A percentile compares a stretch with the other conserved stretches of the same genome.
Evolutionary conservation across 2,329 filamentous ascomycete species (phyloP).

Genomic region (Bimuria novae-zelandiae): DNA sequence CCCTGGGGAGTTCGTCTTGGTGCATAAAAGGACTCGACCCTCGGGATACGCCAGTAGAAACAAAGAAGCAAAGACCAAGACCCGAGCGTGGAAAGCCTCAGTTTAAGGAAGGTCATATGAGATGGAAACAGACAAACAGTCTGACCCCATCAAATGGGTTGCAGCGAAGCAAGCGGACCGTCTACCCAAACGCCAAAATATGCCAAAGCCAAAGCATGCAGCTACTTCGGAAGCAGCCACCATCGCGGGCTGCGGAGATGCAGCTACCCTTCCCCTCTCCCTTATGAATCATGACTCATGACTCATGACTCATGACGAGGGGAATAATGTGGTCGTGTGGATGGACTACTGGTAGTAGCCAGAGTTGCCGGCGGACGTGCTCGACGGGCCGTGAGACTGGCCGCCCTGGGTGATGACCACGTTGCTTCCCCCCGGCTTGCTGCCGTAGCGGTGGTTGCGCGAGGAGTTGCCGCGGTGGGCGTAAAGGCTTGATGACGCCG

Average conservation of each 20-base stretch:
- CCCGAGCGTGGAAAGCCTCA: not conserved
- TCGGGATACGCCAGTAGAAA: not conserved
- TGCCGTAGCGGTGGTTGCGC: slow-evolving; percentile 29
- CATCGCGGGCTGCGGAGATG: not conserved
- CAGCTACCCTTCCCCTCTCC: slow-evolving; percentile 6
- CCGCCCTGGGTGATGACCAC: slow-evolving; percentile 39
- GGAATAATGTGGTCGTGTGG: not conserved
- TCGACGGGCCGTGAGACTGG: slow-evolving; percentile 32
- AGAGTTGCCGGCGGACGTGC: slow-evolving; percentile 32
- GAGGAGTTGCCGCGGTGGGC: slow-evolving; percentile 29
- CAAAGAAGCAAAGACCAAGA: not conserved
- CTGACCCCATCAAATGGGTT: slow-evolving; percentile 1
- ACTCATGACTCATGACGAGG: slow-evolving; percentile 3
- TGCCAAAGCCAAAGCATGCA: not conserved
- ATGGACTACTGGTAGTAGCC: slow-evolving; percentile 33
- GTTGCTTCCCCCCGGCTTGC: slow-evolving; percentile 24
- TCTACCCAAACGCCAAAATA: slow-evolving; percentile 4
- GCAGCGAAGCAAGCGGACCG: slow-evolving; percentile 6
- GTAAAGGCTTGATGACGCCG: slow-evolving; percentile 29
- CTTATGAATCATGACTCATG: not conserved
- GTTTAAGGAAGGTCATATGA: not conserved
- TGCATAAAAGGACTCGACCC: not conserved
- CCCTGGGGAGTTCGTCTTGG: not conserved
- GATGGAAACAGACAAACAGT: not conserved
- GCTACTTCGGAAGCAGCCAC: not conserved